These are phyloP conservation scores for Amylostereum areolatum DNA, from an alignment of 1,284 basidiomycete genomes.

Conservation along the genomic window DNA sequence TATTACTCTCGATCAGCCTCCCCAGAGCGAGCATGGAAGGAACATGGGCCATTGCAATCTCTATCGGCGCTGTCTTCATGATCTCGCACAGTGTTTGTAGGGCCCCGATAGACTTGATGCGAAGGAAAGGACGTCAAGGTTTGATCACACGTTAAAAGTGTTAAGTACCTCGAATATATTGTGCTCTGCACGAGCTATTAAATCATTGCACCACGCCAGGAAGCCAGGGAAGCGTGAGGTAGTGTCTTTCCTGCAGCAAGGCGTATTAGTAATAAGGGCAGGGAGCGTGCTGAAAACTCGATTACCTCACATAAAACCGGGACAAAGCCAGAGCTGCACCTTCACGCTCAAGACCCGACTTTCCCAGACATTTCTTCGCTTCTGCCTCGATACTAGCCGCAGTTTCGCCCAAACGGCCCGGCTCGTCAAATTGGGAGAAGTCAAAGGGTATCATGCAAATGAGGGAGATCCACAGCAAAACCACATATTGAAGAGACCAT, in stretches of 20 bases:
- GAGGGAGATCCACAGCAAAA: conserved; percentile 90
- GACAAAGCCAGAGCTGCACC: conserved; percentile 71
- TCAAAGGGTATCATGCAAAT: conserved; percentile 95
- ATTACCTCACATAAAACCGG: conserved; percentile 72
- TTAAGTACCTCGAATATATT: conserved; percentile 47
- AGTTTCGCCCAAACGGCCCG: conserved; percentile 39
- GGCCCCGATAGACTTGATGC: conserved; percentile 64
- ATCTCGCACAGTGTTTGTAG: conserved; percentile 74
- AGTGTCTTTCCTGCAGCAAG: conserved; percentile 54
- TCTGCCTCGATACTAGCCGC: conserved; percentile 51
- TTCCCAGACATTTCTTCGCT: conserved; percentile 55
- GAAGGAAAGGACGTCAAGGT: neutral
- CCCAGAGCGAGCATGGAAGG: conserved; percentile 39
- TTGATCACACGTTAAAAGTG: neutral
- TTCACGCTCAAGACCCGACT: conserved; percentile 78
- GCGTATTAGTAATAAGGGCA: conserved; percentile 6
- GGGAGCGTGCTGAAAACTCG: neutral
- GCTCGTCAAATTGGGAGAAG: conserved; percentile 76
- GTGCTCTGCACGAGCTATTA: too few relatives aligned
- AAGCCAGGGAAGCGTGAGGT: conserved; percentile 43
- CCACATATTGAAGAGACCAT: conserved; percentile 84
- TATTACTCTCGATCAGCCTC: conserved; percentile 32
- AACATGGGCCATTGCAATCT: conserved; percentile 43
- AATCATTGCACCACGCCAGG: conserved; percentile 45
- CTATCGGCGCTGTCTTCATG: conserved; percentile 57